These are phyloP conservation scores for Fraxinus velutina DNA, from an alignment of 305 asterid genomes.

Conservation along the genomic window DNA sequence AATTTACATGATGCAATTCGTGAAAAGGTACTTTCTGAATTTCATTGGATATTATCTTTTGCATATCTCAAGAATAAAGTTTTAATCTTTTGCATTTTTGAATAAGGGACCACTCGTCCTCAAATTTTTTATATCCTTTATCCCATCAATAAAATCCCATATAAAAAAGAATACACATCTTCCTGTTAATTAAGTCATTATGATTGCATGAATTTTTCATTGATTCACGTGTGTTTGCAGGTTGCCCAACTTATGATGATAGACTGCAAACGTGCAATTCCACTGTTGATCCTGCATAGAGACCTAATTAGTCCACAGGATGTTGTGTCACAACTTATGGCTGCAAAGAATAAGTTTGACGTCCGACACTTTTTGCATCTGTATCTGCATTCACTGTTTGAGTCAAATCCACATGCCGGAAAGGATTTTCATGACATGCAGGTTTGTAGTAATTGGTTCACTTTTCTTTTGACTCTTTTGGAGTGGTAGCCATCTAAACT, in stretches of 20 bases:
- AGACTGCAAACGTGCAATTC: conserved; percentile 75
- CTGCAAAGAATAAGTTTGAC: conserved; percentile 55
- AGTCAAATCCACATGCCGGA: conserved; percentile 81
- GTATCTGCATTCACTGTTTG: conserved; percentile 76
- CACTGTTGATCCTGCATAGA: conserved; percentile 67
- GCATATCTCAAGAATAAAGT: conserved; percentile 14
- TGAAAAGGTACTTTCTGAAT: conserved; percentile 59
- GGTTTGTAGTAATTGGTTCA: conserved; percentile 42
- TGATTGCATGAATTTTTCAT: conserved; percentile 18
- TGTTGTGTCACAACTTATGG: conserved; percentile 76
- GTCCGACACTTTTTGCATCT: conserved; percentile 57
- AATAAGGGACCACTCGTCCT: conserved; percentile 3
- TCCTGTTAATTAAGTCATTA: not conserved
- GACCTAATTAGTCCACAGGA: conserved; percentile 72
- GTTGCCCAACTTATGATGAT: conserved; percentile 91
- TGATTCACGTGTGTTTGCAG: conserved; percentile 42
- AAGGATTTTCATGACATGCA: conserved; percentile 96
- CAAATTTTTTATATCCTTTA: not conserved
- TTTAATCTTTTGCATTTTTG: not conserved
- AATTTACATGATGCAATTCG: conserved; percentile 74
- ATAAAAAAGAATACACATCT: not conserved
- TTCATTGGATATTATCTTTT: conserved; percentile 7
- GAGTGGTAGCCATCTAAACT: not conserved
- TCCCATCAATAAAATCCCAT: conserved; percentile 1
- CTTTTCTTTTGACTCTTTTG: not conserved